Conservation (phyloP, 169 alveolate genomes). For the Plasmodium reichenowi region DNA sequence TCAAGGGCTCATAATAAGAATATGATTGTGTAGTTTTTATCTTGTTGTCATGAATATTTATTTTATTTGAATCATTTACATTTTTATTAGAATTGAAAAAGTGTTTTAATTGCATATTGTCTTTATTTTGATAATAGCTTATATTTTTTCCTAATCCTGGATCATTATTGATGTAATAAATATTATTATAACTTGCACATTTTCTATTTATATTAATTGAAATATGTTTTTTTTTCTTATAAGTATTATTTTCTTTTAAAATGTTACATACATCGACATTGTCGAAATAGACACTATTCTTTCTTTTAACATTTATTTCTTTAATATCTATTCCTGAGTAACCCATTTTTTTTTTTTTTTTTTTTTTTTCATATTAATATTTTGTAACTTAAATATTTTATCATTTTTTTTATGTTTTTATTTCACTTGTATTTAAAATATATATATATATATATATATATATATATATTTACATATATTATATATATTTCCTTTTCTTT, state of each 20-base stretch:
- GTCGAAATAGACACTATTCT: slow-evolving; percentile 2
- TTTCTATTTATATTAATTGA: neutral
- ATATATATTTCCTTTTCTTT: too few species aligned
- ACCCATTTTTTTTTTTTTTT: slow-evolving; percentile 16
- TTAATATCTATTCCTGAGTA: slow-evolving; percentile 10
- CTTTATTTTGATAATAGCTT: neutral
- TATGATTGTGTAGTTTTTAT: neutral
- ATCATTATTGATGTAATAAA: slow-evolving; percentile 6
- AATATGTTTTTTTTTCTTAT: neutral
- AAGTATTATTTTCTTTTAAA: slow-evolving; percentile 25
- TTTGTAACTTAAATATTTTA: too few species aligned
- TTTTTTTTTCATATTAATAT: too few species aligned
- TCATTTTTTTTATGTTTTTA: too few species aligned
- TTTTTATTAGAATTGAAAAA: slow-evolving; percentile 1
- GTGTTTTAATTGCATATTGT: neutral
- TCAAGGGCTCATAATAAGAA: slow-evolving; percentile 43
- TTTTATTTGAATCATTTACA: neutral
- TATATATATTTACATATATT: too few species aligned
- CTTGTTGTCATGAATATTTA: neutral
- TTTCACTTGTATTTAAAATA: too few species aligned
- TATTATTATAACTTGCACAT: neutral
- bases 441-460: too few species aligned
- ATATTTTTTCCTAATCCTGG: neutral
- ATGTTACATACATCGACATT: neutral
- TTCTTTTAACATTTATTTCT: slow-evolving; percentile 22